phyloP scores from a whole-genome alignment of 768 basidiomycete species.

The Pulveroboletus sp. region DNA sequence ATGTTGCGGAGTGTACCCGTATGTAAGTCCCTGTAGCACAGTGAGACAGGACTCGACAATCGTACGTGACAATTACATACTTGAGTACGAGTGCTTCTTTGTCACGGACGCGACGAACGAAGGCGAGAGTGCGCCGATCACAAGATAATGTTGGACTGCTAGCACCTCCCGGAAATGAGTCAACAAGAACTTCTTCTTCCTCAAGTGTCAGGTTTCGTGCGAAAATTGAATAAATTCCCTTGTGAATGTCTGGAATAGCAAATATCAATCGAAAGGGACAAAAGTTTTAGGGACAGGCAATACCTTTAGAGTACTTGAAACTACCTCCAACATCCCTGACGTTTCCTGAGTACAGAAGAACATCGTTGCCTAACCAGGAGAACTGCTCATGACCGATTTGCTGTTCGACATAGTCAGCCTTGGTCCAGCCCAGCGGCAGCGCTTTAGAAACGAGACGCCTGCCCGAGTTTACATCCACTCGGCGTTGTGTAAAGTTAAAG shows the following conservation, averaged over 20 bases:
- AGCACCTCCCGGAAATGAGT: conserved; percentile 64
- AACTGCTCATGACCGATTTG: conserved; percentile 74
- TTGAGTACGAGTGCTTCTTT: conserved; percentile 70
- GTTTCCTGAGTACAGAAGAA: conserved; percentile 65
- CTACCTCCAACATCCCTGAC: conserved; percentile 41
- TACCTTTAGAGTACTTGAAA: conserved; percentile 68
- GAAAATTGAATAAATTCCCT: conserved; percentile 69
- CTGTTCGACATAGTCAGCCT: conserved; percentile 57
- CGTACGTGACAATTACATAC: conserved; percentile 36
- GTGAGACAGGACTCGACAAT: neutral
- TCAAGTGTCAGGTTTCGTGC: conserved; percentile 59
- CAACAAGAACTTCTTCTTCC: conserved; percentile 48
- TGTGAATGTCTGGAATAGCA: conserved; percentile 52
- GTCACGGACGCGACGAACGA: conserved; percentile 69
- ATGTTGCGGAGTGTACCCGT: conserved; percentile 62
- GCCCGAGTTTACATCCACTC: conserved; percentile 42
- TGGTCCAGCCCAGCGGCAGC: conserved; percentile 58
- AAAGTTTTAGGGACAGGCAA: neutral
- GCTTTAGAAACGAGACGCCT: conserved; percentile 51
- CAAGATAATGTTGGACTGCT: conserved; percentile 67
- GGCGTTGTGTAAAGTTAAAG: conserved; percentile 9
- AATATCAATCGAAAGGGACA: neutral
- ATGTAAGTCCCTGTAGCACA: conserved; percentile 49
- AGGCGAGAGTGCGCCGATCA: conserved; percentile 66
- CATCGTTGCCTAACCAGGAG: conserved; percentile 56